phyloP scores from a whole-genome alignment of 495 filamentous ascomycete species.

The Halenospora varia region DNA sequence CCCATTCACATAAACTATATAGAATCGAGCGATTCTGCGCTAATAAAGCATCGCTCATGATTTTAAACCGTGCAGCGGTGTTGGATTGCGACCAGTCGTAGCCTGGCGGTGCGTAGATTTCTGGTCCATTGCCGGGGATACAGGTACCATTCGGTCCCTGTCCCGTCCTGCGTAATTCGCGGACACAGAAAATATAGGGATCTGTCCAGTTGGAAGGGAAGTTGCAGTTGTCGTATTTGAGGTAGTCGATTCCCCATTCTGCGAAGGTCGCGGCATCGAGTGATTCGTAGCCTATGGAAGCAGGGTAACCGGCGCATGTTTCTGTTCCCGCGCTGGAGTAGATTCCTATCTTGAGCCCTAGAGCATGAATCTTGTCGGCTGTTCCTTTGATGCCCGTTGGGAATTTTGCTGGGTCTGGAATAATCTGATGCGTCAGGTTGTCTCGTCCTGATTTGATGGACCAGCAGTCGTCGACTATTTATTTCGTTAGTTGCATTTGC shows the following conservation, averaged over 20 bases:
- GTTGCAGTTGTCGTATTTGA: constrained; percentile 73
- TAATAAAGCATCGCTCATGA: constrained; percentile 33
- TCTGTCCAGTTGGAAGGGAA: constrained; percentile 17
- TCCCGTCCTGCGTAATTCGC: not conserved
- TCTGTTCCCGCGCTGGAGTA: constrained; percentile 55
- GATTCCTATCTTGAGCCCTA: constrained; percentile 63
- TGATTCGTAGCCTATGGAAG: constrained; percentile 53
- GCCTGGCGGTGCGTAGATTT: not conserved
- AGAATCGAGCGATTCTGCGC: constrained; percentile 30
- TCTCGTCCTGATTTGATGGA: constrained; percentile 36
- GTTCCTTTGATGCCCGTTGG: constrained; percentile 55
- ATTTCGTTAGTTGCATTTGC: constrained; percentile 3
- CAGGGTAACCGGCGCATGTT: constrained; percentile 62
- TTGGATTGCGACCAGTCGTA: constrained; percentile 19
- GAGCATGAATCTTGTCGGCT: constrained; percentile 49
- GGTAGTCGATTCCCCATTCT: constrained; percentile 63
- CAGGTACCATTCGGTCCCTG: constrained; percentile 13
- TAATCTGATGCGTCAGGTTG: constrained; percentile 35
- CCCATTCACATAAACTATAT: constrained; percentile 35
- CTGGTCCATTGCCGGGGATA: too few relatives aligned
- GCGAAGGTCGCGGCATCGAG: constrained; percentile 59
- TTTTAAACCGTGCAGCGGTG: constrained; percentile 8
- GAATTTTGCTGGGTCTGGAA: constrained; percentile 52
- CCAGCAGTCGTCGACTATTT: constrained; percentile 65
- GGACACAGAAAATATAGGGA: constrained; percentile 11